Conservation (phyloP, 805 yeast genomes). For the Lachancea cidri region DNA sequence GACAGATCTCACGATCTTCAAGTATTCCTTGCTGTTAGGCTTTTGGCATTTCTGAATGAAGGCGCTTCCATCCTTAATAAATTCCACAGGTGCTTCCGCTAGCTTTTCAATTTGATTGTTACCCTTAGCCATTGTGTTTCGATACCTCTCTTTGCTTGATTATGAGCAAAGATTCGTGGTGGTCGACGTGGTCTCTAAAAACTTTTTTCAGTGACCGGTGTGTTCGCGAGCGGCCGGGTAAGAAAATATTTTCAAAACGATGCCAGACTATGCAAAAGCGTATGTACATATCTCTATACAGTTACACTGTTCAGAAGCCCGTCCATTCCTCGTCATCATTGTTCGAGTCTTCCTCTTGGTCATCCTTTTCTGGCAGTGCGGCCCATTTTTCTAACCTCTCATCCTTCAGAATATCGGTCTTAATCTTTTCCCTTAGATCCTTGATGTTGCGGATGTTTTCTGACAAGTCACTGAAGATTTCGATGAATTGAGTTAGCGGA, state of each 20-base stretch:
- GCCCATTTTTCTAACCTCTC: constrained; percentile 63
- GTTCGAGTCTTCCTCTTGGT: constrained; percentile 30
- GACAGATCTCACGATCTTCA: constrained; percentile 87
- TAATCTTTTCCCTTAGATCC: constrained; percentile 59
- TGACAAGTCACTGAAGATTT: constrained; percentile 54
- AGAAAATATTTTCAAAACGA: background rate
- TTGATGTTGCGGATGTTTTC: constrained; percentile 47
- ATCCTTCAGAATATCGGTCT: constrained; percentile 63
- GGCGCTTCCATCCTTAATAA: constrained; percentile 84
- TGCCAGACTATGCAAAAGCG: background rate
- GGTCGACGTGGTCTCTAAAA: background rate
- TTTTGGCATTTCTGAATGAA: constrained; percentile 89
- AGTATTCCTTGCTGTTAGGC: constrained; percentile 84
- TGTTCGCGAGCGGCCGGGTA: constrained; percentile 1
- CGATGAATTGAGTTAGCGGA: constrained; percentile 52
- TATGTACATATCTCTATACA: background rate
- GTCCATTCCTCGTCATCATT: constrained; percentile 37
- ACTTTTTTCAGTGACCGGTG: background rate
- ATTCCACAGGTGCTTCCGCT: constrained; percentile 84
- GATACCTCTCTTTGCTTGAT: background rate
- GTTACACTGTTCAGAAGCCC: constrained; percentile 30
- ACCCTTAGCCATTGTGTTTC: constrained; percentile 21
- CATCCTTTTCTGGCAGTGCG: constrained; percentile 29
- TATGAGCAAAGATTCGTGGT: background rate
- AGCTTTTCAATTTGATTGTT: constrained; percentile 49